Conservation (phyloP, 305 asterid species). For the Ilex paraguariensis region DNA sequence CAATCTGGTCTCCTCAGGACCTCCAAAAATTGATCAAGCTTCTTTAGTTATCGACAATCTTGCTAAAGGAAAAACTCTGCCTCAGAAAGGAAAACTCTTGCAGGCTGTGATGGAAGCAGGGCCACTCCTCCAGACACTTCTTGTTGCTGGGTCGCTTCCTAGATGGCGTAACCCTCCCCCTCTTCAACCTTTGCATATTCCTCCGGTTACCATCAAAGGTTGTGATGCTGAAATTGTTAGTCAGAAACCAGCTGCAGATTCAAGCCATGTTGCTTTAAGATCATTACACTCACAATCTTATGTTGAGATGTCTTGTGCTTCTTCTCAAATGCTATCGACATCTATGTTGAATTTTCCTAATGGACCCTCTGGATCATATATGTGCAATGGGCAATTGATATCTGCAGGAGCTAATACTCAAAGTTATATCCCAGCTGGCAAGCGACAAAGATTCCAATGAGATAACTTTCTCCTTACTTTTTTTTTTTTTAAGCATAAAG, state of each 20-base stretch:
- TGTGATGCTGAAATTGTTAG: slow-evolving; percentile 20
- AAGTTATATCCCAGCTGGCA: slow-evolving; percentile 24
- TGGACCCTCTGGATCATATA: slow-evolving; percentile 18
- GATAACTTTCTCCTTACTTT: slow-evolving; percentile 21
- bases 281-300: slow-evolving; percentile 15
- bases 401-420: slow-evolving; percentile 20
- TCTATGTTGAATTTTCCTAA: slow-evolving; percentile 26
- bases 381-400: slow-evolving; percentile 20
- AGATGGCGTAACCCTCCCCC: slow-evolving; percentile 80
- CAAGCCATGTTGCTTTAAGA: slow-evolving; percentile 15
- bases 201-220: slow-evolving; percentile 45
- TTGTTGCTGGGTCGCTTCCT: slow-evolving; percentile 72
- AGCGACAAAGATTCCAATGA: slow-evolving; percentile 40
- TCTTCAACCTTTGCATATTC: slow-evolving; percentile 43
- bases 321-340: slow-evolving; percentile 31
- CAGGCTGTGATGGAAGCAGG: slow-evolving; percentile 56
- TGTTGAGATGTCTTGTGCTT: slow-evolving; percentile 35
- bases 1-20: slow-evolving; percentile 10
- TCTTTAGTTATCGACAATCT: slow-evolving; percentile 38
- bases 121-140: slow-evolving; percentile 56
- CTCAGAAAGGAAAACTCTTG: slow-evolving; percentile 50
- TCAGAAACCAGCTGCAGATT: slow-evolving; percentile 16
- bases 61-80: slow-evolving; percentile 40
- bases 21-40: slow-evolving; percentile 31
- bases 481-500: slow-evolving; percentile 22